A percentile compares a stretch with the other conserved stretches of the same genome.
Conservation (phyloP, 2,329 filamentous ascomycete genomes). For the Cytospora piceicola region DNA sequence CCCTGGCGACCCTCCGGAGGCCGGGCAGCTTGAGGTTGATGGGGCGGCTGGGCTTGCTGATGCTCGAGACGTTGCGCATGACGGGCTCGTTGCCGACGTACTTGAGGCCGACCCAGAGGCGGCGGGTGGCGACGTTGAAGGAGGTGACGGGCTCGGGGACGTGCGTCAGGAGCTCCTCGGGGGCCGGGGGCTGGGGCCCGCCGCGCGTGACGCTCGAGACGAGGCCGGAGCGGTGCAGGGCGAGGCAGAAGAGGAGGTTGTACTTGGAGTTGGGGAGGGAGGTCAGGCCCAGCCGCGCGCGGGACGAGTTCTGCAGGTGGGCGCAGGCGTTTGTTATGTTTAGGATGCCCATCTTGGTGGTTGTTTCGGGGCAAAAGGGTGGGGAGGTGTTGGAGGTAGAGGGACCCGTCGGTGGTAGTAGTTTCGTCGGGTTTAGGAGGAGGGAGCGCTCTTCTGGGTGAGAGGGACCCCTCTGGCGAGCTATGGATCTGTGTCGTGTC, state of each 20-base stretch:
- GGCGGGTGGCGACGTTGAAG: conserved; percentile 71
- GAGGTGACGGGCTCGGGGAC: conserved; percentile 64
- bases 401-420: no score
- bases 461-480: conserved; percentile 23
- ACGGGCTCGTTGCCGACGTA: conserved; percentile 87
- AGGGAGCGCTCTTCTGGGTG: conserved; percentile 19
- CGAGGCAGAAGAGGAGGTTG: conserved; percentile 75
- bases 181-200: conserved; percentile 59
- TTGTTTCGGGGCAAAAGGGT: no score
- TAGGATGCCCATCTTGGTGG: conserved; percentile 55
- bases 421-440: no score
- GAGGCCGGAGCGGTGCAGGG: conserved; percentile 82
- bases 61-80: conserved; percentile 64
- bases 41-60: conserved; percentile 75
- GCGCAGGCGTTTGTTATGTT: conserved; percentile 82
- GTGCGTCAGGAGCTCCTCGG: conserved; percentile 48
- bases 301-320: conserved; percentile 87
- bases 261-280: conserved; percentile 81
- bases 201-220: conserved; percentile 76
- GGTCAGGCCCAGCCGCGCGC: conserved; percentile 81
- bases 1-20: conserved; percentile 69
- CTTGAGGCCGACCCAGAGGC: conserved; percentile 88
- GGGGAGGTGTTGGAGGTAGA: neutral
- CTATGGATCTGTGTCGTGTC: neutral
- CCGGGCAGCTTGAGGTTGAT: conserved; percentile 67